Percentiles rank a stretch among this genome's conserved stretches.
phyloP scores from a whole-genome alignment of 305 asterid genomes.

The Petunia hybrid region DNA sequence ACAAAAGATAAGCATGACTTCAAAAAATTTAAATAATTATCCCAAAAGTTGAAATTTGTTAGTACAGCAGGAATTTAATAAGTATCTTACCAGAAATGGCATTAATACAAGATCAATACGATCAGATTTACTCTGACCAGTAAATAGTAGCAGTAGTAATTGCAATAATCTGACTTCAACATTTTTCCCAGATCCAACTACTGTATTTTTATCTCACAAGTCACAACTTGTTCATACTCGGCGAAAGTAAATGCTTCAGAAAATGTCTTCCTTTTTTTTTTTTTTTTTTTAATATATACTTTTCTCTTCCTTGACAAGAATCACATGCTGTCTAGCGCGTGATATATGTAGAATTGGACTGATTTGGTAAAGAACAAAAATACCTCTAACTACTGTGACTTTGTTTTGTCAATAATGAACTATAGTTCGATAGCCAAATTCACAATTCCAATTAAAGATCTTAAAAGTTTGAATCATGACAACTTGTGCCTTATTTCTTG shows the following conservation, averaged over 20 bases:
- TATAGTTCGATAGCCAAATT: neutral
- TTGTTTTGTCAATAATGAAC: neutral
- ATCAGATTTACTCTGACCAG: constrained; percentile 12
- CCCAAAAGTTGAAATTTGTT: neutral
- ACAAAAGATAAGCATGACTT: neutral
- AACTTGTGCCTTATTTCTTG: neutral
- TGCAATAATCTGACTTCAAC: neutral
- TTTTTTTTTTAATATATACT: neutral
- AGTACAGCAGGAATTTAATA: constrained; percentile 14
- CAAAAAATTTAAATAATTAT: neutral
- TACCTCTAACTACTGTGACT: neutral
- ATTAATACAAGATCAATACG: neutral
- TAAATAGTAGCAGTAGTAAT: neutral
- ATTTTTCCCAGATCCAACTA: neutral
- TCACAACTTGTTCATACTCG: neutral
- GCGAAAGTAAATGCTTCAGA: neutral
- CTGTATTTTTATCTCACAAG: too few relatives aligned
- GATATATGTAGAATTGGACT: neutral
- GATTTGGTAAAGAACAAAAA: neutral
- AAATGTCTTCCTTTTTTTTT: neutral
- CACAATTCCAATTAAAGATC: too few relatives aligned
- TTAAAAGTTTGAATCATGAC: neutral
- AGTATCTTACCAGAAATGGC: constrained; percentile 26
- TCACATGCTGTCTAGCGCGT: neutral
- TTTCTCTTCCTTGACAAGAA: neutral